Evolutionary conservation across 371 early-diverging fungal species (phyloP), one percentile per base, ranked within the genome.

Genomic region (Blastocladiella emersonii): DNA sequence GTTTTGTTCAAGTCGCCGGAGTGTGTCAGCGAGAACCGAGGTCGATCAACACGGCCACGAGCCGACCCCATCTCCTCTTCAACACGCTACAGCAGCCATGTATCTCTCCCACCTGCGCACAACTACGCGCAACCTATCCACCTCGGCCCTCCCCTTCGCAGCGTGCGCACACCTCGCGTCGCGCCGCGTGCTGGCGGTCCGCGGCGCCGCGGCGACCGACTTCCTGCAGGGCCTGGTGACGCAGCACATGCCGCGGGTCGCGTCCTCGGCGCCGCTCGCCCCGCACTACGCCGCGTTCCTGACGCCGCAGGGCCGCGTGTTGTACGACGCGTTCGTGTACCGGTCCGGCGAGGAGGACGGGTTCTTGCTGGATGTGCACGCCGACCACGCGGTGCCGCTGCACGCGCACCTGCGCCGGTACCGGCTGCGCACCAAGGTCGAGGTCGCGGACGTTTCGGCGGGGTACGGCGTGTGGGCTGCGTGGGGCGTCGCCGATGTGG

Each of bases 211-310:
- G 64, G 78, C 88, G 0, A 65, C 78, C 57, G 85, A 85, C 70
- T 93, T 92, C 68, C 72, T 95, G 56, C 91, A 95, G 65, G 95
- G 95, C 7, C 76, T 94, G 65, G 82, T 84, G 57, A 94, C 93
- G 23, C 92, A 93, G 74, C 78, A 93, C 69, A 90, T 93, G 86
- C 76, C 80, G 1, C 64, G 66, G 41, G 77, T 89, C 45, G 82
- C 83, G n/a, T n/a, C 27, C 68, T 74, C 17, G 87, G 89, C 32
- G 88, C 90, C 2, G 76, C 82, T 60, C 91, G 89, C 3, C 77
- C 84, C n/a, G n/a, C n/a, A n/a, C 63, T 81, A 79, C 64, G 69
- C 85, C 48, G 78, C 76, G 1, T 92, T 92, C 71, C 75, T 92
- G 62, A 80, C 82, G 27, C 86, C 93, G 41, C 86, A 91, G 72